Evolutionary conservation across 1,284 basidiomycete genomes (phyloP), one percentile per base, ranked within the genome.

Genomic region (Leccinum solheimii): DNA sequence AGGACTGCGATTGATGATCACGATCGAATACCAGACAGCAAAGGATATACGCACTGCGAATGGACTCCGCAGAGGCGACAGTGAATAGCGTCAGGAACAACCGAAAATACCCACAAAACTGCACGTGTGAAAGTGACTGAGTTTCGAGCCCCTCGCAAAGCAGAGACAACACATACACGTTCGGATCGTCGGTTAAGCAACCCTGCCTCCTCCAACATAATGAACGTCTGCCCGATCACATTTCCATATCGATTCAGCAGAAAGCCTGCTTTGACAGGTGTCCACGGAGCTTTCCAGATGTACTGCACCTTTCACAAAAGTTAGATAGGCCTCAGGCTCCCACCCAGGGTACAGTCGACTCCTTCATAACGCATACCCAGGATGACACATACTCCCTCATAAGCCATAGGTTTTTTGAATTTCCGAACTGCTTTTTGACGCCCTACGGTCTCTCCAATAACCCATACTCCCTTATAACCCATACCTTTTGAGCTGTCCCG

Each of bases 181-280:
- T 49, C 3, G 16, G 62, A 64, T 23, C n/a, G 27, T 9, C 36
- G 51, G n/a, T 30, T 56, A 16, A 63, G 8, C 2, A 40, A 49
- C 3, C 63, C 66, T 16, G 53, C 54, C 50, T 63, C 61, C 36
- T 62, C 61, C 16, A 65, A 5, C 38, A 40, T 26, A 32, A 67
- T 8, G 26, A 66, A 23, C 4, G 58, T 55, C 52, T 66, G 66
- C n/a, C 66, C 58, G 9, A 63, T 23, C 54, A 59, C 2, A 48
- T 61, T 67, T 19, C 57, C 66, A 16, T 67, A 68, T 16, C 66
- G 61, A 34, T 68, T 66, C 3, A 59, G n/a, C 11, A 67, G 52
- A 40, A 68, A 68, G 7, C 53, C 40, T 1, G 7, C 21, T 27
- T 68, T 66, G n/a, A 63, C 49, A 7, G n/a, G 3, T 4, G 66